Percentiles rank a stretch among this genome's conserved stretches.
Conservation (phyloP, 768 basidiomycete species). For the Lentinus tigrinus region DNA sequence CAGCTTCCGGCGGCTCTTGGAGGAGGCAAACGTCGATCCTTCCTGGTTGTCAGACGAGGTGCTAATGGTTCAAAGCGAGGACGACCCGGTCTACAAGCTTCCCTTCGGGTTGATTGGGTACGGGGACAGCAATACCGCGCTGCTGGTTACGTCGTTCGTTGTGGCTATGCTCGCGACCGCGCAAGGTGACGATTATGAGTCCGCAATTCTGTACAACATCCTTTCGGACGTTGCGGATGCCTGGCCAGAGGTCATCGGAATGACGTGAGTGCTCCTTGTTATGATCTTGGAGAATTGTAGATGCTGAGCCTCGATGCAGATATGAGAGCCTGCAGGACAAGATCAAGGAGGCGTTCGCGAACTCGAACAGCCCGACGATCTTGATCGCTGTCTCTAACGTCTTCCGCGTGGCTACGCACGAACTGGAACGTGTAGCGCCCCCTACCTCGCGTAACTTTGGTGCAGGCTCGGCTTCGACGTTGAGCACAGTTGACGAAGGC, state of each 20-base stretch:
- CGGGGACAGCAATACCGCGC: constrained; percentile 58
- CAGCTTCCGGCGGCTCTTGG: constrained; percentile 59
- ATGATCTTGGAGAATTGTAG: not conserved
- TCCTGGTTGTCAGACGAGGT: constrained; percentile 45
- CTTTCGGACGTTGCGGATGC: constrained; percentile 66
- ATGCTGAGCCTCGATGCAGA: constrained; percentile 36
- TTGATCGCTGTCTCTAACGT: constrained; percentile 73
- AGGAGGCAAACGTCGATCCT: constrained; percentile 58
- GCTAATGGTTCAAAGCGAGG: constrained; percentile 35
- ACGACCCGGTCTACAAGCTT: constrained; percentile 47
- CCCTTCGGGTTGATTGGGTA: constrained; percentile 61
- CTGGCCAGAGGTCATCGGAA: constrained; percentile 70
- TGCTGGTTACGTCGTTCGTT: constrained; percentile 73
- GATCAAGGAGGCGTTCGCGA: constrained; percentile 69
- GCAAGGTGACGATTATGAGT: constrained; percentile 79
- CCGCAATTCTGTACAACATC: constrained; percentile 74
- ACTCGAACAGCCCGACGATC: constrained; percentile 68
- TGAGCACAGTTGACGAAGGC: constrained; percentile 61
- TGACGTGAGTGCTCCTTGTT: constrained; percentile 57
- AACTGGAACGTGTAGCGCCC: constrained; percentile 41
- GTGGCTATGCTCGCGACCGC: constrained; percentile 73
- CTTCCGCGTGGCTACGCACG: constrained; percentile 67
- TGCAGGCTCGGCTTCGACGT: constrained; percentile 59
- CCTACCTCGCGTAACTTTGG: constrained; percentile 28
- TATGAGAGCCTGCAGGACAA: constrained; percentile 77